A percentile compares a stretch with the other conserved stretches of the same genome.
These are phyloP conservation scores for Climacium dendroides DNA, from an alignment of 225 moss, liverwort and hornwort species.

Conservation along the genomic window DNA sequence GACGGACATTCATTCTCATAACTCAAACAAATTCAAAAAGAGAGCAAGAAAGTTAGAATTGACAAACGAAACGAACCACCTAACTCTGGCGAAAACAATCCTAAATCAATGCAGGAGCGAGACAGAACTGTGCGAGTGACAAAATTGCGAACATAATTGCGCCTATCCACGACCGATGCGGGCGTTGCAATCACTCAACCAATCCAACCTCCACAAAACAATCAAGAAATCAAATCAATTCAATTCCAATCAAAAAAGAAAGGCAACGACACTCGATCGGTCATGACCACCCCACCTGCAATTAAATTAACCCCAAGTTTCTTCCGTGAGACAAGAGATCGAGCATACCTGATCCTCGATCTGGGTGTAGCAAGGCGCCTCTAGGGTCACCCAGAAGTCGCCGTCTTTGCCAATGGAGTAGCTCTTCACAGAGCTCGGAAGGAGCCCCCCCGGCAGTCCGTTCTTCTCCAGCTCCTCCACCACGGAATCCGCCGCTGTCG, in stretches of 20 bases:
- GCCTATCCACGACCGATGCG: not conserved
- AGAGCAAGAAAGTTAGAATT: not conserved
- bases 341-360: slow-evolving; percentile 28
- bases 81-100: not conserved
- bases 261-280: not conserved
- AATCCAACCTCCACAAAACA: not conserved
- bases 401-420: slow-evolving; percentile 42
- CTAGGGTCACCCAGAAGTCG: slow-evolving; percentile 39
- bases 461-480: slow-evolving; percentile 41
- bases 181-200: too few relatives aligned
- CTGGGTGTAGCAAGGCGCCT: slow-evolving; percentile 35
- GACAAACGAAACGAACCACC: not conserved
- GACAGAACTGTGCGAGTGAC: not conserved
- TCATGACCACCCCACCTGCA: not conserved
- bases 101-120: not conserved
- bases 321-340: not conserved
- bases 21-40: not conserved
- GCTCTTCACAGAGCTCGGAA: slow-evolving; percentile 39
- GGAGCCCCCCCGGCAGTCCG: slow-evolving; percentile 51
- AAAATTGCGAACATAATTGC: not conserved
- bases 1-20: not conserved
- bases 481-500: slow-evolving; percentile 2
- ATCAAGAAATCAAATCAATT: not conserved
- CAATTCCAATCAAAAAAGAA: not conserved
- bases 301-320: not conserved